Conservation (phyloP, 495 filamentous ascomycete species). For the Penicillium roqueforti region DNA sequence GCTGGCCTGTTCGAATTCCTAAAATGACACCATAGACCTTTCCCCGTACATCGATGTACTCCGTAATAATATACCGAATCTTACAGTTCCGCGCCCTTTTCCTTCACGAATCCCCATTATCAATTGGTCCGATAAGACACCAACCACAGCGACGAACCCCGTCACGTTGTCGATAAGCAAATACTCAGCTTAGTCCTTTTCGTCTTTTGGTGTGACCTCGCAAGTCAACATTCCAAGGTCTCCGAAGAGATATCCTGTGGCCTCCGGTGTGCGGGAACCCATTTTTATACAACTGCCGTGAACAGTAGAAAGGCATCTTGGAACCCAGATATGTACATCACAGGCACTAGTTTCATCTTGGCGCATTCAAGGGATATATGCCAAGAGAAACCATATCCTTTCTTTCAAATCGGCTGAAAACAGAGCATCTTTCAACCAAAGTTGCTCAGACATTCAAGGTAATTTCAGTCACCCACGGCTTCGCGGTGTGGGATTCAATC, state of each 20-base stretch:
- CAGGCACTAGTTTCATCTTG: constrained; percentile 6
- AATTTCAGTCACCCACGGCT: constrained; percentile 2
- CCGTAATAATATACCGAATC: background rate
- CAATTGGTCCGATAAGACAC: constrained; percentile 31
- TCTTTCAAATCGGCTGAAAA: constrained; percentile 2
- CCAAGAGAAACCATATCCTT: background rate
- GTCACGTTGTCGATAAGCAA: constrained; percentile 28
- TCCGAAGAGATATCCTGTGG: background rate
- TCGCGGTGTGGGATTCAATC: background rate
- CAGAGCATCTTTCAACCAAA: background rate
- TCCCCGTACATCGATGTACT: background rate
- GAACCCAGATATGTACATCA: background rate
- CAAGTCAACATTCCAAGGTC: background rate
- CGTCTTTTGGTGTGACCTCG: background rate
- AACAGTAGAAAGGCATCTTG: background rate
- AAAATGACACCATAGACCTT: background rate
- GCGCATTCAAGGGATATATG: constrained; percentile 10
- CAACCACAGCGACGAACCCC: constrained; percentile 30
- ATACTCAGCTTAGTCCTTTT: background rate
- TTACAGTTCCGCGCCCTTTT: constrained; percentile 13
- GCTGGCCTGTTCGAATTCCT: background rate
- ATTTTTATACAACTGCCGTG: background rate
- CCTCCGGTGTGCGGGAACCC: background rate
- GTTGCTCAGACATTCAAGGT: constrained; percentile 6
- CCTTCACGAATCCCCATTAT: constrained; percentile 25